Evolutionary conservation across 768 basidiomycete genomes (phyloP).

Genomic region (Ephemerocybe angulata): DNA sequence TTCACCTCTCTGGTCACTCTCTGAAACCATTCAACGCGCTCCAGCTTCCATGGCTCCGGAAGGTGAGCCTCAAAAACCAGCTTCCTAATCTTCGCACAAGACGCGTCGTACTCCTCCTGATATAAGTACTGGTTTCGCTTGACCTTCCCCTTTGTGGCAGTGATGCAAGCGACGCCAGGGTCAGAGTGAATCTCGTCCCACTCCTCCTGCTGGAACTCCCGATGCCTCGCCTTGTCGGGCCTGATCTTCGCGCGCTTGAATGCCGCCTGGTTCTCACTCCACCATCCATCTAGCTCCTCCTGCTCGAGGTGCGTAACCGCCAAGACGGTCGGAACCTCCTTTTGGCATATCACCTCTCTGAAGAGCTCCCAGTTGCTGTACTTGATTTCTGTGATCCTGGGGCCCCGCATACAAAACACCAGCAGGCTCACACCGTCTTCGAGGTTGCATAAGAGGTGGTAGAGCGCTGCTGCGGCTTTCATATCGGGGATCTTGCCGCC

Average conservation of each 20-base stretch:
- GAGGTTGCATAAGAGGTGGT: slow-evolving; percentile 3
- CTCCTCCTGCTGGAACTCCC: not conserved
- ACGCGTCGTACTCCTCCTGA: slow-evolving; percentile 12
- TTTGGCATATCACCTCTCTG: slow-evolving; percentile 29
- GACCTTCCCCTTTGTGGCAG: slow-evolving; percentile 16
- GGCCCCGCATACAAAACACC: slow-evolving; percentile 10
- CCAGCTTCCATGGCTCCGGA: slow-evolving; percentile 4
- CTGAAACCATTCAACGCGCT: slow-evolving; percentile 1
- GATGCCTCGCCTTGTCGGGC: not conserved
- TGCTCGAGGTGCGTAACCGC: slow-evolving; percentile 36
- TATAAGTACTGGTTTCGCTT: slow-evolving; percentile 5
- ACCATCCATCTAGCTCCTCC: slow-evolving; percentile 30
- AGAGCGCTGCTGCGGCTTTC: slow-evolving; percentile 15
- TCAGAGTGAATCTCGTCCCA: slow-evolving; percentile 16
- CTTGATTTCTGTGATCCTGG: slow-evolving; percentile 8
- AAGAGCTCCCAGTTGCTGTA: slow-evolving; percentile 35
- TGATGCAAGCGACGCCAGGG: slow-evolving; percentile 28
- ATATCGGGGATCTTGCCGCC: slow-evolving; percentile 16
- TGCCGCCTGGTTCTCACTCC: slow-evolving; percentile 27
- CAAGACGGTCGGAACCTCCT: slow-evolving; percentile 32
- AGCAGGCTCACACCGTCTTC: slow-evolving; percentile 1
- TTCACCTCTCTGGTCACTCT: not conserved
- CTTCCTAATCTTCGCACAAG: slow-evolving; percentile 4
- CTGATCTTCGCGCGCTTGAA: slow-evolving; percentile 20
- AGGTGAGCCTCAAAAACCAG: slow-evolving; percentile 3